These are phyloP conservation scores for Sporothrix pseudoabietina DNA, from an alignment of 2,329 filamentous ascomycete species.

Conservation along the genomic window DNA sequence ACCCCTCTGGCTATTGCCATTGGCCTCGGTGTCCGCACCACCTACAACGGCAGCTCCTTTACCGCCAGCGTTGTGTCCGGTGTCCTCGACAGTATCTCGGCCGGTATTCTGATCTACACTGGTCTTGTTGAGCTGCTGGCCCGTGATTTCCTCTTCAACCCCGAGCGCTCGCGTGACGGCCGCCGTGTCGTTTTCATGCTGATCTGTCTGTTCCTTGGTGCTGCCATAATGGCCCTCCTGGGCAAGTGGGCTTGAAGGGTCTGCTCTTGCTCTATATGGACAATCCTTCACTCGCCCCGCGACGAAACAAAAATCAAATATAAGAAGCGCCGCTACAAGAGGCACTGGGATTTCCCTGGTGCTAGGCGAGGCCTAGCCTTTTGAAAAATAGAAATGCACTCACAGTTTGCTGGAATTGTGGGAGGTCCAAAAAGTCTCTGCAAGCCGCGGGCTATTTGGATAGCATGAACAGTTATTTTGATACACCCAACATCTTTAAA, in stretches of 20 bases:
- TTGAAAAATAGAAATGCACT: constrained; percentile 14
- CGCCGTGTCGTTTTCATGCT: constrained; percentile 72
- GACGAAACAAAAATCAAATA: neutral
- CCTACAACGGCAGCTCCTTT: constrained; percentile 55
- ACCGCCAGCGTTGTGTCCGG: constrained; percentile 79
- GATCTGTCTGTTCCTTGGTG: constrained; percentile 72
- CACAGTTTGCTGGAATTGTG: too few species aligned
- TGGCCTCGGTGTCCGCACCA: constrained; percentile 74
- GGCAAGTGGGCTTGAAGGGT: constrained; percentile 76
- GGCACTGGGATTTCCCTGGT: neutral
- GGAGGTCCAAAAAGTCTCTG: neutral
- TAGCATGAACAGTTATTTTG: constrained; percentile 3
- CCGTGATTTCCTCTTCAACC: constrained; percentile 95
- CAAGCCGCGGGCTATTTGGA: neutral
- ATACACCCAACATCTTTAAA: neutral
- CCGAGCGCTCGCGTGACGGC: constrained; percentile 75
- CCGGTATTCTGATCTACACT: constrained; percentile 91
- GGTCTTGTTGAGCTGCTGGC: constrained; percentile 94
- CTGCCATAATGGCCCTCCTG: constrained; percentile 76
- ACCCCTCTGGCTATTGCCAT: constrained; percentile 85
- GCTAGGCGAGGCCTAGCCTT: constrained; percentile 4
- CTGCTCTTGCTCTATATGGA: neutral
- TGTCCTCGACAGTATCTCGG: constrained; percentile 85
- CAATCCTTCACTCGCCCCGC: neutral
- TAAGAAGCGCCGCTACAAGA: constrained; percentile 7